Evolutionary conservation across 306 rosid genomes (phyloP), one percentile per base, ranked within the genome.

Genomic region (Mimosa bimucronata): DNA sequence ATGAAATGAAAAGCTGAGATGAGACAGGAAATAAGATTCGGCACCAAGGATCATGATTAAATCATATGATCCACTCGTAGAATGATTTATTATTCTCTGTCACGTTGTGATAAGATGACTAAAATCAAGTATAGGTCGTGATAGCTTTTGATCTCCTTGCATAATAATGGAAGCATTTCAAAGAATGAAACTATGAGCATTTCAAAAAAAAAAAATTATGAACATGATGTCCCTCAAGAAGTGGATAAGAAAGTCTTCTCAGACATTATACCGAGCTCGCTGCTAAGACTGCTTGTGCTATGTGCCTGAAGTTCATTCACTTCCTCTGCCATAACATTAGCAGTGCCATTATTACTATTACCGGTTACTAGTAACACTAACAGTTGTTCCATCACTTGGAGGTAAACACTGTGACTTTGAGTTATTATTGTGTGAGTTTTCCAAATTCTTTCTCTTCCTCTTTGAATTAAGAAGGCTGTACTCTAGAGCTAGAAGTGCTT

Each of bases 401-500:
- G 19, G 80, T 37, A 81, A 44, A 61, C 82, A 73, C 71, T 72
- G 83, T 53, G 92, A 83, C 77, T 70, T 80, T 18, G 85, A 34
- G 67, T 34, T 83, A 30, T 50, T 79, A 30, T 58, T 79, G 23
- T 75, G 82, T 16, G 81, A 77, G 53, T 67, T 16, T 66, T 85
- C 87, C 62, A 73, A 62, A 70, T 70, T 83, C 77, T 75, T 89
- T 77, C 91, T 86, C 83, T 85, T 87, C 81, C 79, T 84, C 91
- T 80, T 87, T 81, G 86, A 74, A 74, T 61, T 80, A 65, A 85
- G 69, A 79, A 89, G 85, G 37, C 85, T 82, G 61, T 77, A 82
- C 81, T 88, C 90, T 61, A 91, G 80, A 75, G 89, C 87, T 86
- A 89, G 91, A 82, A 84, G 73, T 45, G 88, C 87, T 83, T 88